These are phyloP conservation scores for Leucogyrophana mollusca DNA, from an alignment of 768 basidiomycete genomes.

Conservation along the genomic window DNA sequence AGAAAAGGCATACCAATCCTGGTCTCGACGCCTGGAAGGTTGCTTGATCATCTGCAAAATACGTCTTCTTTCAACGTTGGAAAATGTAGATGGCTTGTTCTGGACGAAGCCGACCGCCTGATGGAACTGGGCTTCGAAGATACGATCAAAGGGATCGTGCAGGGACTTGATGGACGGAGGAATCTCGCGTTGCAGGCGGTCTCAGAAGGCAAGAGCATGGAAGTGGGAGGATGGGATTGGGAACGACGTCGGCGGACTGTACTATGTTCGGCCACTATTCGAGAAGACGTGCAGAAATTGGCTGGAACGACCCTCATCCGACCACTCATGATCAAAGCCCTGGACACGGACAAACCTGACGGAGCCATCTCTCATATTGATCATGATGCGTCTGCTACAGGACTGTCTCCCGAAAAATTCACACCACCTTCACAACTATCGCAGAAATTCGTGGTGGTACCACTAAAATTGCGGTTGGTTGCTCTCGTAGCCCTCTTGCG, in stretches of 20 bases:
- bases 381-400: constrained; percentile 12
- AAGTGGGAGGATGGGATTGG: constrained; percentile 89
- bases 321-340: constrained; percentile 83
- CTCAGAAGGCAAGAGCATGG: constrained; percentile 62
- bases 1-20: constrained; percentile 95
- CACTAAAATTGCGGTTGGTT: constrained; percentile 93
- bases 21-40: constrained; percentile 91
- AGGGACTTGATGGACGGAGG: constrained; percentile 79
- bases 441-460: constrained; percentile 88
- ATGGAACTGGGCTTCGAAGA: constrained; percentile 99
- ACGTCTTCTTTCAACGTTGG: constrained; percentile 90
- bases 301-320: constrained; percentile 78
- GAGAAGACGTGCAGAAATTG: constrained; percentile 91
- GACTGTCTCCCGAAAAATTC: constrained; percentile 54
- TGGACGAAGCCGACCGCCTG: constrained; percentile 95
- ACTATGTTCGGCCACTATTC: constrained; percentile 95
- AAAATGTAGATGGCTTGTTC: constrained; percentile 92
- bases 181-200: constrained; percentile 70
- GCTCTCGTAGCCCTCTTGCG: constrained; percentile 85
- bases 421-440: constrained; percentile 92
- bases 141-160: constrained; percentile 86
- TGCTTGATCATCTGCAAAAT: constrained; percentile 96
- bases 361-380: constrained; percentile 16
- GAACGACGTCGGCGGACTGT: constrained; percentile 74
- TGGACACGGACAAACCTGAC: constrained; percentile 42